Evolutionary conservation across 495 filamentous ascomycete genomes (phyloP), one percentile per base, ranked within the genome.

Genomic region (Neohortaea acidophila): DNA sequence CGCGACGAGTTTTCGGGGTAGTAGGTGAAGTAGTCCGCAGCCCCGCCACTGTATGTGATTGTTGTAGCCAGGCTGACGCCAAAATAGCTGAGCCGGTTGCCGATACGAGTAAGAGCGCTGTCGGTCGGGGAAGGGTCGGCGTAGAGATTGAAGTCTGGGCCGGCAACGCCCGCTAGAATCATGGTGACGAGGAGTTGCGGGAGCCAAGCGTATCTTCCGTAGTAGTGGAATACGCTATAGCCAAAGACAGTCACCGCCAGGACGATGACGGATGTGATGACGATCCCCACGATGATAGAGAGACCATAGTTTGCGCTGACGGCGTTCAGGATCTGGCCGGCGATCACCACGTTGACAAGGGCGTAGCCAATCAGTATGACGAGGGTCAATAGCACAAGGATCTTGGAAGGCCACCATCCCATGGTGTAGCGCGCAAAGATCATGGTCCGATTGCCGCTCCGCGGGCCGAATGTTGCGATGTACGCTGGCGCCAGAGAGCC

Each of bases 381-480:
- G 12, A 84, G 58, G 44, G 84, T 81, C 37, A 86, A 59, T 13
- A 82, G 39, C 11, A 80, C 77, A 24, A 81, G 66, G 6, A 84
- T 56, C 57, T 83, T 84, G 47, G 70, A 72, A 1, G 81, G 80
- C 73, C 76, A 84, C 72, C 78, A 84, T 21, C 80, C 81, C 70
- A 84, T 83, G 18, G 72, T 68, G 57, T 76, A 85, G 11, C 79
- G 67, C 13, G 74, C 65, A 43, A 82, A 72, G 8, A 79, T 71
- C 73, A 81, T 65, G 41, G 79, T 82, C 11, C 81, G 60, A 51
- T 80, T 77, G 4, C 81, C 81, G 33, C 70, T 75, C 21, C 65
- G 52, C 2, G 81, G 77, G 0, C 80, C 81, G 64, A 75, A 83
- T 5, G 72, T 75, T n/a, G 74, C 70, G 51, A 78, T 76, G 63